Evolutionary conservation across 495 filamentous ascomycete genomes (phyloP), one percentile per base, ranked within the genome.

Genomic region (Mytilinidion resinicola): DNA sequence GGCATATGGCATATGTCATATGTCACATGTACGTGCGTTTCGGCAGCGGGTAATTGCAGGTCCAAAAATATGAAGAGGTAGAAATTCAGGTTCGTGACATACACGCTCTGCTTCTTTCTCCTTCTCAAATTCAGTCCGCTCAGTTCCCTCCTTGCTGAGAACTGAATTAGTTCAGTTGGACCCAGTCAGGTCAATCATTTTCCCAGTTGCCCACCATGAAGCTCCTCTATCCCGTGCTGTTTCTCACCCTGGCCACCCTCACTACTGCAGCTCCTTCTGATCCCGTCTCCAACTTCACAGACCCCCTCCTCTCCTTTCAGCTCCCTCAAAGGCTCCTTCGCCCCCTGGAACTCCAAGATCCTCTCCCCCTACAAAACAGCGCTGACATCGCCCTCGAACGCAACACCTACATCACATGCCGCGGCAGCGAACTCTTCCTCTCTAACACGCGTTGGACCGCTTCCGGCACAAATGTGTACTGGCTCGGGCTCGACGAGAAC

Each of bases 401-500:
- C 46, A 67, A 62, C 53, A 61, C 47, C 56, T 65, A 48, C 20
- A 68, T 80, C 48, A 67, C 66, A 7, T 72, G 79, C 53, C 59
- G 73, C 9, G 77, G 77, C 42, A 72, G 73, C 8, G 53, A 63
- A 19, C 70, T 80, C 9, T 51, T 66, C 5, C 69, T 80, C 14
- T 61, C 70, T 38, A 73, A 73, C 33, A 73, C 75, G 59, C 69
- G 57, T 14, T 82, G 74, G 75, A 77, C 76, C 50, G 77, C 75
- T 1, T 73, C 75, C 39, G 80, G 78, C 0, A 74, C 76, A 8
- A 82, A 82, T 57, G 72, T 82, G 8, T 82, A 82, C 67, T 82
- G 80, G 80, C 71, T 81, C 19, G 79, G 80, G 1, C 73, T 82
- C 0, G 79, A 82, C 60, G 78, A 82, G 69, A 82, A 82, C 64